Evolutionary conservation across 192 early-diverging fungal species (phyloP).

Genomic region (Linnemannia zychae): DNA sequence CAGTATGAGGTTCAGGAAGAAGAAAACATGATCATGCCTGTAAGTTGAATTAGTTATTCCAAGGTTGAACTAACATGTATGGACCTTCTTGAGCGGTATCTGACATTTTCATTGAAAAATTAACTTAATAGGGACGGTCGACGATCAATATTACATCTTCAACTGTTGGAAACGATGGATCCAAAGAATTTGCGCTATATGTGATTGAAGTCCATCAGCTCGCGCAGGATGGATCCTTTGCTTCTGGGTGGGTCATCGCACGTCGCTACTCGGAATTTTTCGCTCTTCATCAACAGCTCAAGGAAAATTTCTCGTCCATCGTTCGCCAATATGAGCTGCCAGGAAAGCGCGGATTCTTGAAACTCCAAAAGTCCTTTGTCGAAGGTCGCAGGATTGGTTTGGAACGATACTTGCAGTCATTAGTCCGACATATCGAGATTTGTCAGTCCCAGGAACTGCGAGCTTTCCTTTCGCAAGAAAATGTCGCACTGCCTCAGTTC

Average conservation of each 20-base stretch:
- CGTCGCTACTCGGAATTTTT: slow-evolving; percentile 91
- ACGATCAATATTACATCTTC: slow-evolving; percentile 63
- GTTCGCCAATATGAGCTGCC: slow-evolving; percentile 82
- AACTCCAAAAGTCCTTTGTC: slow-evolving; percentile 73
- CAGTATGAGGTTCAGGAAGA: slow-evolving; percentile 69
- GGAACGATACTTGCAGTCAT: slow-evolving; percentile 78
- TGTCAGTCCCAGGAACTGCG: slow-evolving; percentile 75
- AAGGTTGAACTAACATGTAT: no score
- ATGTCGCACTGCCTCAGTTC: slow-evolving; percentile 58
- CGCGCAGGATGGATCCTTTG: slow-evolving; percentile 61
- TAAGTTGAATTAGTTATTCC: slow-evolving; percentile 19
- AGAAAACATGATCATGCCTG: slow-evolving; percentile 72
- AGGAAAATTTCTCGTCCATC: slow-evolving; percentile 61
- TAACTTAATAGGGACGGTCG: slow-evolving; percentile 57
- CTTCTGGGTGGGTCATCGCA: slow-evolving; percentile 81
- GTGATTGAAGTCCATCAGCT: slow-evolving; percentile 81
- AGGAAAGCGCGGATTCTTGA: slow-evolving; percentile 76
- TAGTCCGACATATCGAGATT: slow-evolving; percentile 68
- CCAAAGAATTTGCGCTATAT: slow-evolving; percentile 70
- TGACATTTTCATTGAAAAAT: background rate
- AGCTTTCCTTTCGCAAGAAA: slow-evolving; percentile 79
- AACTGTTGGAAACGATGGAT: slow-evolving; percentile 64
- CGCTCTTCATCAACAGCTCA: slow-evolving; percentile 80
- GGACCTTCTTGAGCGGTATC: background rate
- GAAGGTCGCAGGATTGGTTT: slow-evolving; percentile 77